Base-by-base conservation (phyloP, 2,329 filamentous ascomycete genomes). In the Ascosphaera pollenicola region DNA sequence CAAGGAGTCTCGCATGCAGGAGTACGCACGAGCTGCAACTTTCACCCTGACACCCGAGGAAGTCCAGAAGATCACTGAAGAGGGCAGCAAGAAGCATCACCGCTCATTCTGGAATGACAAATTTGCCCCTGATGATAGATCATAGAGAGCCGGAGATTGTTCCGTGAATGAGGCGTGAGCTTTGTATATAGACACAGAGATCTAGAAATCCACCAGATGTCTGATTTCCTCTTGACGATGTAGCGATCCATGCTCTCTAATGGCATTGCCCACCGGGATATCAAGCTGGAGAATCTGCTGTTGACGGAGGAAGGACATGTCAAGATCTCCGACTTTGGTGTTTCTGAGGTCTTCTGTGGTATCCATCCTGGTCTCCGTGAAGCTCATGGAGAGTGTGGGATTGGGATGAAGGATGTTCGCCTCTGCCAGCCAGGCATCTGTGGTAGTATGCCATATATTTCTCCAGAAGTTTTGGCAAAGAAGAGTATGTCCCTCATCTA, bases 261-360 rank as follows among this genome's bases (percentile, higher is more conserved):
- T 49, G 84, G 83, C 41, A 85, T 92, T 51, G 84, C 83, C 1
- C 84, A 92, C 57, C 78, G 84, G 37, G 84, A 93, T 48, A 79
- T 92, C 61, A 92, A 93, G 58, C 68, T 85, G 8, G 84, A 92
- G 55, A 92, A 93, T 49, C 62, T 91, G 17, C 66, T 92, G 24
- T 68, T 93, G 43, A 78, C 75, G 36, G 74, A 73, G 48, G 73
- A 83, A 42, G 82, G 82, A 51, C 77, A 82, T 54, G 65, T 92
- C 41, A 92, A 92, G 60, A 85, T 93, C 43, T 84, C 82, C 38
- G 84, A 93, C 54, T 92, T 93, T 59, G 84, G 84, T 39, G 80
- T 87, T 11, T 84, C 81, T 0, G 81, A 89, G 53, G 78, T 91
- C 15, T 92, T 92, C 52, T 72, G 68, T 40, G 83, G 82, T 31